Percentiles rank a stretch among this genome's conserved stretches.
Evolutionary conservation across 2,329 filamentous ascomycete species (phyloP).

Genomic region (Arthrobotrys musiformis): DNA sequence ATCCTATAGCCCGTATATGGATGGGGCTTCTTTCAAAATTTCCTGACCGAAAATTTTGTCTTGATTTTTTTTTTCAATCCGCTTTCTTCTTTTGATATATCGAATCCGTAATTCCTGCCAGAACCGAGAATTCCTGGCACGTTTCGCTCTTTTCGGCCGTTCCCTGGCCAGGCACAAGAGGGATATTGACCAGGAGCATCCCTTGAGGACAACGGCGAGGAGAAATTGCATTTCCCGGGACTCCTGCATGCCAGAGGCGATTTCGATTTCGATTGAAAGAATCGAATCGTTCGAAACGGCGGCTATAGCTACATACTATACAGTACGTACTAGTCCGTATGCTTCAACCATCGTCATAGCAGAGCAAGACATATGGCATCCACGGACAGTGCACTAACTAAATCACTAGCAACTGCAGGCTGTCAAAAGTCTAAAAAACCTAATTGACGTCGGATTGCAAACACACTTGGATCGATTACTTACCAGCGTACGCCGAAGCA

Average conservation of each 20-base stretch:
- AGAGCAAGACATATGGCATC: no score
- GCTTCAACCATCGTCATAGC: neutral
- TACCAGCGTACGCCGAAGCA: no score
- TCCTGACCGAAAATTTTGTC: neutral
- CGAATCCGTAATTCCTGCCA: slow-evolving; percentile 3
- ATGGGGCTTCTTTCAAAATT: neutral
- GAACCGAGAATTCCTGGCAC: slow-evolving; percentile 33
- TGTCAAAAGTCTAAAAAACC: slow-evolving; percentile 18
- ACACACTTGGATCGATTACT: no score
- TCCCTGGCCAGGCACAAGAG: slow-evolving; percentile 15
- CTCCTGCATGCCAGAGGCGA: slow-evolving; percentile 4
- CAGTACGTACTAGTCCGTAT: neutral
- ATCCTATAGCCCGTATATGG: neutral
- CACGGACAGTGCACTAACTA: no score
- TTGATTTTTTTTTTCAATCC: neutral
- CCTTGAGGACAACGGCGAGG: neutral
- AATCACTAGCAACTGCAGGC: slow-evolving; percentile 3
- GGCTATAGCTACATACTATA: neutral
- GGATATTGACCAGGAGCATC: slow-evolving; percentile 14
- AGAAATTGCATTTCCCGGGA: slow-evolving; percentile 4
- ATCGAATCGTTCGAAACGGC: neutral
- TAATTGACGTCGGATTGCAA: slow-evolving; percentile 2
- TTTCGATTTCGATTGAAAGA: no score
- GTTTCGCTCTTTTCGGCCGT: slow-evolving; percentile 24
- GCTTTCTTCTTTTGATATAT: slow-evolving; percentile 22